Evolutionary conservation across 2,329 filamentous ascomycete species (phyloP), one percentile per base, ranked within the genome.

Genomic region (Trichoderma hamatum): DNA sequence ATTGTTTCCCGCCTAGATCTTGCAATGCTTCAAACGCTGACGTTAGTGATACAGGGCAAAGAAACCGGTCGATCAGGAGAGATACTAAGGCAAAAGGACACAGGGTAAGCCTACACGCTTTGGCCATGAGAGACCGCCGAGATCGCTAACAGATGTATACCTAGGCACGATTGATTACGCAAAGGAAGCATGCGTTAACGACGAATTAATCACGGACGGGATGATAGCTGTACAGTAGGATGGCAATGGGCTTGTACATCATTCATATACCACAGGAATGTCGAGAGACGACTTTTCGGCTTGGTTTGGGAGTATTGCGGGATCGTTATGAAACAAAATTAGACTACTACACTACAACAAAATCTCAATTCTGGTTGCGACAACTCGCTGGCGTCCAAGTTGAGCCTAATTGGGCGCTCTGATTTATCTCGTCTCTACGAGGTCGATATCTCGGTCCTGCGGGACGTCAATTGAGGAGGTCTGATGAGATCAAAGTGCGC

Each of bases 1-100:
- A 73, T 36, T 26, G 7, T 11, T 14, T 9, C 3, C 21, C n/a
- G 26, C 3, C 24, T 24, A 13, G 7, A 2, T 5, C 14, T 19
- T 32, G n/a, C 7, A 21, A 19, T 30, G n/a, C 13, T 26, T 61
- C 24, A 43, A 16, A 14, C 30, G 5, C 66, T 70, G 16, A 69
- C 21, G 5, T 5, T n/a, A 13, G 4, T 62, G 30, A 46, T 67
- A 7, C 71, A 89, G 88, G 91, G 91, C 73, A 93, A 92, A 81
- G 88, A 94, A 78, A 88, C 83, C 39, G 90, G 90, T 3, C 78
- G 84, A n/a, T 83, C 87, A 69, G 90, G 88, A 59, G 88, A 85
- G 55, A 89, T 94, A 71, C 82, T 90, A 66, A 86, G 93, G 78
- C 90, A 94, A 80, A 95, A 93, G 81, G 91, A 95, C 72, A 89